These are phyloP conservation scores for Alternaria sp. DNA, from an alignment of 2,329 filamentous ascomycete species.

Conservation along the genomic window DNA sequence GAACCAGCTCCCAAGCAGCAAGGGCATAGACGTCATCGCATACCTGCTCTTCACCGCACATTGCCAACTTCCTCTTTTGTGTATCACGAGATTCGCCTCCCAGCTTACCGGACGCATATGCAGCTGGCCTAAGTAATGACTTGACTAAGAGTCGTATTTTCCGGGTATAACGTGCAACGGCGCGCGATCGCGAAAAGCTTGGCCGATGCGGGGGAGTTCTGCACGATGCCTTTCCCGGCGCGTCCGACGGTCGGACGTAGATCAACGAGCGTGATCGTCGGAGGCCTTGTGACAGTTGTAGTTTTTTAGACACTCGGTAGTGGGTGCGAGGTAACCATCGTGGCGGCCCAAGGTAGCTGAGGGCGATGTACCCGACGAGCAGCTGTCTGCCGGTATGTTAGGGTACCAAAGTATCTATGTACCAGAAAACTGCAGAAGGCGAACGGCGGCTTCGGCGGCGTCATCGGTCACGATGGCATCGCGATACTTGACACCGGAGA, in stretches of 20 bases:
- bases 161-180: constrained; percentile 15
- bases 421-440: neutral
- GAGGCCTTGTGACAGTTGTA: constrained; percentile 14
- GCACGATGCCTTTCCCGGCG: constrained; percentile 11
- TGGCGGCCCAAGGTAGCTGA: neutral
- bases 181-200: constrained; percentile 14
- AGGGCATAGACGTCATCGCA: constrained; percentile 1
- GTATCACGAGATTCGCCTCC: constrained; percentile 8
- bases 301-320: constrained; percentile 5
- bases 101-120: constrained; percentile 9
- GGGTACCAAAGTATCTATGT: constrained; percentile 1
- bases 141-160: neutral
- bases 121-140: constrained; percentile 8
- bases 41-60: constrained; percentile 4
- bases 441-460: neutral
- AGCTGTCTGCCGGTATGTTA: neutral
- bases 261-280: constrained; percentile 9
- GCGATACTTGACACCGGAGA: neutral
- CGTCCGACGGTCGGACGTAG: constrained; percentile 2
- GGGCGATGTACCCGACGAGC: constrained; percentile 3
- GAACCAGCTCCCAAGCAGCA: neutral
- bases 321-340: neutral
- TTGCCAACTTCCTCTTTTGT: constrained; percentile 7
- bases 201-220: constrained; percentile 10
- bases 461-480: constrained; percentile 6